Conservation (phyloP, 2,329 filamentous ascomycete genomes). For the Acrocalymma vagum region DNA sequence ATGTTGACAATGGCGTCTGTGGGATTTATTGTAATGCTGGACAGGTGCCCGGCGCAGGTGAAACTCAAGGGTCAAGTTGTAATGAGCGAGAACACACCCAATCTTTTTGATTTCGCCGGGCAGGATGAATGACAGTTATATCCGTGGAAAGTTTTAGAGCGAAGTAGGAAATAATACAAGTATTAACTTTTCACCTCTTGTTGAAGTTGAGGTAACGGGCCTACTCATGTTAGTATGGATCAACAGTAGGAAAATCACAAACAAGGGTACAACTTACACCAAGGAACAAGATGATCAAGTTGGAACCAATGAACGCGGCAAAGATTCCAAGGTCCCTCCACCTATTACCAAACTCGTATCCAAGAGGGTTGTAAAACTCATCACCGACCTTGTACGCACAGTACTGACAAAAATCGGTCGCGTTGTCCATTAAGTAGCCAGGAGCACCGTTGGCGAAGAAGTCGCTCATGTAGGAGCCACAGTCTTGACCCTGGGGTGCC, state of each 20-base stretch:
- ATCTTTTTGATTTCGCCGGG: too few species aligned
- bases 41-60: too few species aligned
- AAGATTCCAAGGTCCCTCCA: conserved; percentile 89
- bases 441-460: conserved; percentile 75
- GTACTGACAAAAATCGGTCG: conserved; percentile 75
- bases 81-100: too few species aligned
- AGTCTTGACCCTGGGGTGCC: conserved; percentile 71
- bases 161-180: too few species aligned
- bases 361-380: conserved; percentile 76
- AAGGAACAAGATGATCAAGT: conserved; percentile 71
- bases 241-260: neutral
- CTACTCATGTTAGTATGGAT: conserved; percentile 22
- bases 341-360: conserved; percentile 71
- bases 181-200: conserved; percentile 39
- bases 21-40: too few species aligned
- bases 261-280: too few species aligned
- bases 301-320: conserved; percentile 77
- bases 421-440: conserved; percentile 75
- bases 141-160: too few species aligned
- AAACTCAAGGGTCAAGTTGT: too few species aligned
- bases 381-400: conserved; percentile 84
- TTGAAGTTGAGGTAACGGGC: conserved; percentile 58
- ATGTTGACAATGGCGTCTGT: too few species aligned
- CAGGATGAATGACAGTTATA: too few species aligned
- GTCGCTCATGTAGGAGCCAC: conserved; percentile 76